phyloP scores from a whole-genome alignment of 164 flowering plant genomes.

The grape (Vitis vinifera) region ASM3070453v1 NC_081812.1:1621501-1622000 shows the following conservation, averaged over 20 bases:
- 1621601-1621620: too few species aligned
- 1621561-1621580: background rate
- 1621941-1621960: too few species aligned
- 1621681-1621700: conserved; percentile 42
- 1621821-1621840: background rate
- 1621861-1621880: conserved; percentile 36
- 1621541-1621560: too few species aligned
- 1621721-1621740: conserved; percentile 36
- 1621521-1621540: too few species aligned
- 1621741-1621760: conserved; percentile 1
- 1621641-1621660: too few species aligned
- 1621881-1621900: conserved; percentile 42
- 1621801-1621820: background rate
- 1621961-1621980: too few species aligned
- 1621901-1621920: conserved; percentile 12
- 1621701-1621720: conserved; percentile 41
- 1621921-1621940: too few species aligned
- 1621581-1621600: too few species aligned
- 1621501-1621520: too few species aligned
- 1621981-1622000: too few species aligned
- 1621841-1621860: conserved; percentile 37
- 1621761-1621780: conserved; percentile 36
- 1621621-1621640: too few species aligned
- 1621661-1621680: conserved; percentile 28
- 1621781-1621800: background rate